These are phyloP conservation scores for Westerdykella aurantiaca DNA, from an alignment of 2,329 filamentous ascomycete species.

Conservation along the genomic window DNA sequence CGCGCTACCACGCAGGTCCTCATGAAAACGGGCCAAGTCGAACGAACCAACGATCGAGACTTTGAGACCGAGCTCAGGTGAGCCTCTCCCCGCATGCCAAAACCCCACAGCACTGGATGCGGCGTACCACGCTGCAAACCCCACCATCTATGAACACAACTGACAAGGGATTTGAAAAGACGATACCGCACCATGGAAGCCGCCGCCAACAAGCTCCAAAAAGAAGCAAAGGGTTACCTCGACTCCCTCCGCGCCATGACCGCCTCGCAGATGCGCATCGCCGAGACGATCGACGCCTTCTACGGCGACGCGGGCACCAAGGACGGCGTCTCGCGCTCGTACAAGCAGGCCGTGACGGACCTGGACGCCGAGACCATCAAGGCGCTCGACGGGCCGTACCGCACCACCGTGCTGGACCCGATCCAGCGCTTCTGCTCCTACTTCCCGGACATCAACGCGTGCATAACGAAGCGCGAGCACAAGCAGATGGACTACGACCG, in stretches of 20 bases:
- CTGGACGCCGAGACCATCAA: constrained; percentile 98
- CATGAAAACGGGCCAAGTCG: constrained; percentile 99
- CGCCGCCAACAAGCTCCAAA: constrained; percentile 84
- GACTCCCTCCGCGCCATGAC: constrained; percentile 98
- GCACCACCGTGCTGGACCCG: constrained; percentile 88
- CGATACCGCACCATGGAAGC: constrained; percentile 97
- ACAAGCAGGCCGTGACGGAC: constrained; percentile 97
- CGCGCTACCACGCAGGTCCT: constrained; percentile 99
- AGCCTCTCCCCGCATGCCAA: constrained; percentile 12
- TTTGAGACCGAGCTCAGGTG: constrained; percentile 96
- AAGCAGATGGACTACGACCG: constrained; percentile 98
- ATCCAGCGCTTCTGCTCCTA: constrained; percentile 96
- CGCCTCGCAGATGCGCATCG: constrained; percentile 97
- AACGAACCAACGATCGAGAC: constrained; percentile 96
- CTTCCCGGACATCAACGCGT: constrained; percentile 98
- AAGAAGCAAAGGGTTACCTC: constrained; percentile 96
- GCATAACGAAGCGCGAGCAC: constrained; percentile 98
- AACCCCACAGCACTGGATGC: constrained; percentile 2
- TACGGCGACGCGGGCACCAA: constrained; percentile 93
- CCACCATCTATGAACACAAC: neutral
- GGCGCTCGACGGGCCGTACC: constrained; percentile 91
- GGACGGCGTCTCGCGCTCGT: constrained; percentile 91
- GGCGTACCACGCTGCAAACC: neutral
- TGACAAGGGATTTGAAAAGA: constrained; percentile 42
- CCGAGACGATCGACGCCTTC: constrained; percentile 98